Evolutionary conservation across 805 yeast genomes (phyloP), one percentile per base, ranked within the genome.

Genomic region (Isabelozyma rhagii): DNA sequence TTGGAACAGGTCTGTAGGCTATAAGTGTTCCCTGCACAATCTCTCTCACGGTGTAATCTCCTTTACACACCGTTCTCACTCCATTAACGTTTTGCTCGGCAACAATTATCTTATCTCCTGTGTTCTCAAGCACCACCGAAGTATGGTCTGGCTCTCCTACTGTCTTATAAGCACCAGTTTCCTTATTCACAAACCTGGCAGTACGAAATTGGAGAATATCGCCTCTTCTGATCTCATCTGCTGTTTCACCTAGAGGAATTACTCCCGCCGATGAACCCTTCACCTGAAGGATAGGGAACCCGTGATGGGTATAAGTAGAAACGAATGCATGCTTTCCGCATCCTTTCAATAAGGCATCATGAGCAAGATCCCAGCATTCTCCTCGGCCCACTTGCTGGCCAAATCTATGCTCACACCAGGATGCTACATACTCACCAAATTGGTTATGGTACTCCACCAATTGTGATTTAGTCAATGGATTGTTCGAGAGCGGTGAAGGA

Each of bases 311-410:
- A 14, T 78, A 79, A 13, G 71, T 64, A 13, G 81, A 75, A 2
- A 79, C 76, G 61, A 81, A 80, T 0, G 85, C 84, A 57, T 79
- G 81, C 28, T 73, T 78, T 0, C 85, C 85, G 58, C 85, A 80
- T 0, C 82, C 81, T 51, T 78, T 75, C 45, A 66, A 60, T 41
- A 81, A 63, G 0, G 85, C 83, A 45, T 79, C 79, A 47, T 71
- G 76, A 0, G 84, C 85, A 50, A 81, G 69, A 34, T 82, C 82
- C 85, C 85, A 81, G 55, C 86, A 81, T 55, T 81, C 85, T 6
- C 86, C 86, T 39, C 73, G 61, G 2, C 83, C 84, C 9, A 81
- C 83, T 45, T 63, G 61, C 44, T 71, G 66, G 7, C 83, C 83
- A 31, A 65, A 54, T 17, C 72, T 70, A 21, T 70, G 75, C 52